Evolutionary conservation across 2,329 filamentous ascomycete species (phyloP).

Genomic region (Pseudogymnoascus verrucosus): DNA sequence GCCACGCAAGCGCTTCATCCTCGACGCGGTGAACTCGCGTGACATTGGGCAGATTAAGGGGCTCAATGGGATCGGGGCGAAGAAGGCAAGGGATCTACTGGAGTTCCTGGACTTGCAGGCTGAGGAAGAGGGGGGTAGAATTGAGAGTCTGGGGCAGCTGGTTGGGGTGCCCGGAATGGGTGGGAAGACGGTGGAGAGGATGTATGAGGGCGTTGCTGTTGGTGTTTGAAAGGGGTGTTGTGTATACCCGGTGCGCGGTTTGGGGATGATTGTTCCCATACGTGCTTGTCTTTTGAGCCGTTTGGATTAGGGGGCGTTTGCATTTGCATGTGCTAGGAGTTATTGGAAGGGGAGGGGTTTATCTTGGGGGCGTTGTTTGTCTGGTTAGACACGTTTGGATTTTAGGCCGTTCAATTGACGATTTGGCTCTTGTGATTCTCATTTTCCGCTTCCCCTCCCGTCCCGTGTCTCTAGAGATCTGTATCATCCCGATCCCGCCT

Average conservation of each 20-base stretch:
- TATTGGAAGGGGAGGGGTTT: not conserved
- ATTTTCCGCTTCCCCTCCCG: not conserved
- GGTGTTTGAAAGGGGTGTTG: not conserved
- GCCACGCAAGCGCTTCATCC: conserved; percentile 48
- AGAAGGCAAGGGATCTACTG: conserved; percentile 57
- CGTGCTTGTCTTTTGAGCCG: not conserved
- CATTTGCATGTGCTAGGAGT: not conserved
- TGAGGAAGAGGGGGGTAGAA: conserved; percentile 33
- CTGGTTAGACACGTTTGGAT: conserved; percentile 1
- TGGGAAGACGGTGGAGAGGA: conserved; percentile 47
- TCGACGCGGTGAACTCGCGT: conserved; percentile 66
- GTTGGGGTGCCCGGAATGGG: conserved; percentile 49
- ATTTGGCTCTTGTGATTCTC: not conserved
- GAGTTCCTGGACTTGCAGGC: conserved; percentile 43
- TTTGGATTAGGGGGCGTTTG: not conserved
- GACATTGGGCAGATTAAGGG: conserved; percentile 57
- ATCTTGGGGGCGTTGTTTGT: not conserved
- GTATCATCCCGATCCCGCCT: not conserved
- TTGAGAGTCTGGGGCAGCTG: conserved; percentile 44
- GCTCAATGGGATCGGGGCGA: conserved; percentile 63
- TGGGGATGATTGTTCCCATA: not conserved
- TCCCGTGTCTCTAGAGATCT: not conserved
- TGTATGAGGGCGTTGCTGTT: conserved; percentile 30
- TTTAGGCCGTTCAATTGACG: not conserved
- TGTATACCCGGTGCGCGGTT: not conserved